phyloP scores from a whole-genome alignment of 2,329 filamentous ascomycete genomes.

The Neoarthrinium moseri region DNA sequence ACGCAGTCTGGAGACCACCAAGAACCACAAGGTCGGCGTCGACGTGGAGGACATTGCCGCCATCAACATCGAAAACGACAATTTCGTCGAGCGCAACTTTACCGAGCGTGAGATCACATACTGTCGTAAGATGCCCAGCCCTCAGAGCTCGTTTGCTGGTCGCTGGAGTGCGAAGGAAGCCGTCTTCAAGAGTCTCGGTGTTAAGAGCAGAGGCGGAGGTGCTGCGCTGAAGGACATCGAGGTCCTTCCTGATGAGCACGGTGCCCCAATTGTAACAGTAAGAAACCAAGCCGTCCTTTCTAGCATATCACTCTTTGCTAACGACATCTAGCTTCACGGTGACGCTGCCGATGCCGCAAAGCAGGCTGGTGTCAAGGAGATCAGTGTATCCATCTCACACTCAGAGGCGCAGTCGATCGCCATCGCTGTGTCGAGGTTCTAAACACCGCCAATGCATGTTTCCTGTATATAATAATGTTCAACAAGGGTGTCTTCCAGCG shows the following conservation, averaged over 20 bases:
- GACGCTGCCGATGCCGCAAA: constrained; percentile 81
- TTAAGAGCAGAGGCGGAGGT: constrained; percentile 82
- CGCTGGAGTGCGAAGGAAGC: constrained; percentile 98
- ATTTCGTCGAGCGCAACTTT: constrained; percentile 94
- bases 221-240: constrained; percentile 94
- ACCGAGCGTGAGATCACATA: constrained; percentile 81
- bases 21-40: constrained; percentile 80
- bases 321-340: constrained; percentile 70
- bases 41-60: constrained; percentile 88
- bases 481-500: background rate
- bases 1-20: constrained; percentile 46
- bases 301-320: constrained; percentile 26
- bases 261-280: constrained; percentile 83
- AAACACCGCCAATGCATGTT: constrained; percentile 23
- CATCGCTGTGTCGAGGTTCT: constrained; percentile 83
- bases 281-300: constrained; percentile 37
- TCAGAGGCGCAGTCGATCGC: constrained; percentile 92
- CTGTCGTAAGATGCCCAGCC: constrained; percentile 75
- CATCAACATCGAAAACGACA: constrained; percentile 91
- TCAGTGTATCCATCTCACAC: constrained; percentile 94
- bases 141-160: constrained; percentile 89
- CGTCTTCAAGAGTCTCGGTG: constrained; percentile 95
- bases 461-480: constrained; percentile 8
- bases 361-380: constrained; percentile 80
- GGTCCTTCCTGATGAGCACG: constrained; percentile 76